Base-by-base conservation (phyloP, 345 rosid species). In the Hibiscus tridactylites region DNA sequence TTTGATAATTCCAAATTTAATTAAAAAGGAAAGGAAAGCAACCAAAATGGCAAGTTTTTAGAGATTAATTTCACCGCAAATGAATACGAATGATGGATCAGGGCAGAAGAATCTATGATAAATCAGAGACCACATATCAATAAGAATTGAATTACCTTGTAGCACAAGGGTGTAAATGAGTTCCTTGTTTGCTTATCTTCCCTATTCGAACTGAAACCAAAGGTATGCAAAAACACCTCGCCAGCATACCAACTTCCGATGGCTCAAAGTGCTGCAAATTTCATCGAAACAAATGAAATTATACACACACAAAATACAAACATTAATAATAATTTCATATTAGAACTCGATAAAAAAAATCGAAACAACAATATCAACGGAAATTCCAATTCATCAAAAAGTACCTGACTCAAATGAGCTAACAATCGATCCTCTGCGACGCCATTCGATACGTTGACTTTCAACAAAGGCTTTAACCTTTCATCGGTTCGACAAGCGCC, bases 401-500 rank as follows among this genome's bases (percentile, higher is more conserved):
- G 21, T 54, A 96, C 99, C 98, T 92, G 92, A 73, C 88, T 95
- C 60, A 95, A 85, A 81, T 90, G 96, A 1, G 91, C 88, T 68
- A 92, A 76, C 74, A 95, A 83, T 42, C 86, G 84, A 80, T 92
- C 99, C 76, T 92, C 98, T 0, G 88, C 94, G 65, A 83, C 76
- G 2, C 96, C 92, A 50, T 81, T 81, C 1, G 94, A 82, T n/a
- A 81, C 87, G 56, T 82, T 92, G 3, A 82, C 65, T 85, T 92
- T 95, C 84, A 95, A 76, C 85, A 95, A 72, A 19, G 99, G 99
- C 83, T 88, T 95, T 78, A 95, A 75, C 73, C 99, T 87, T 87
- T 95, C 99, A 11, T 95, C 99, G 7, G 86, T 93, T 29, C 99
- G 83, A 80, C 99, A 95, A 37, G 98, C 99, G n/a, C 99, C 99